These are phyloP conservation scores for Cercis canadensis DNA, from an alignment of 306 rosid genomes.

Conservation along the genomic window DNA sequence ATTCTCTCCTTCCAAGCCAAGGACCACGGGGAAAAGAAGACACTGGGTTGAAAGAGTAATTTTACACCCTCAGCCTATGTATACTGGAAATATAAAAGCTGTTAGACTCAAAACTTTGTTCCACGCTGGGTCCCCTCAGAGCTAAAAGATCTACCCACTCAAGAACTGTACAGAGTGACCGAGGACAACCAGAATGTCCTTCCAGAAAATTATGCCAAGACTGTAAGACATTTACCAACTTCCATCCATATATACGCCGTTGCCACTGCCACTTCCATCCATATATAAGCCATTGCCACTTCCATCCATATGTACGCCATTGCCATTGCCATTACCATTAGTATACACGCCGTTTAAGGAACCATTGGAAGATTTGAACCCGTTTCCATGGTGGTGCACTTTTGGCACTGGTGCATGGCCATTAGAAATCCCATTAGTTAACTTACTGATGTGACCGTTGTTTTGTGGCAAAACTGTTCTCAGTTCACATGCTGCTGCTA, in stretches of 20 bases:
- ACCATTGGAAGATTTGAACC: slow-evolving; percentile 64
- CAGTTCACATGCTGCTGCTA: slow-evolving; percentile 66
- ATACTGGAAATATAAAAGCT: slow-evolving; percentile 51
- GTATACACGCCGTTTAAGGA: slow-evolving; percentile 58
- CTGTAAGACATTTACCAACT: slow-evolving; percentile 36
- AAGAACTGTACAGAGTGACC: slow-evolving; percentile 74
- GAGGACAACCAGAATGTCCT: slow-evolving; percentile 56
- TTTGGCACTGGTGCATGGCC: slow-evolving; percentile 54
- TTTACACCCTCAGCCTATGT: slow-evolving; percentile 54
- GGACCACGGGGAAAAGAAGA: slow-evolving; percentile 41
- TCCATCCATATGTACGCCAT: slow-evolving; percentile 60
- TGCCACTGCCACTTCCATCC: slow-evolving; percentile 62
- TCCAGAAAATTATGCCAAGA: slow-evolving; percentile 41
- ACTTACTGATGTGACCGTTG: slow-evolving; percentile 46
- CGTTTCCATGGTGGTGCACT: slow-evolving; percentile 57
- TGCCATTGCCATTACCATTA: slow-evolving; percentile 55
- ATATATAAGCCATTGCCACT: slow-evolving; percentile 65
- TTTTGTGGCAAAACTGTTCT: slow-evolving; percentile 31
- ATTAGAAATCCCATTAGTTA: slow-evolving; percentile 47
- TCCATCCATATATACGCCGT: slow-evolving; percentile 60
- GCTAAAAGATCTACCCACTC: slow-evolving; percentile 77
- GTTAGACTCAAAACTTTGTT: slow-evolving; percentile 69
- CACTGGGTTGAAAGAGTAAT: slow-evolving; percentile 41
- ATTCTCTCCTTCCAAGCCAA: slow-evolving; percentile 35
- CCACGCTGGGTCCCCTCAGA: slow-evolving; percentile 48